These are phyloP conservation scores for Lichina pygmaea DNA, from an alignment of 495 filamentous ascomycete species.

Conservation along the genomic window DNA sequence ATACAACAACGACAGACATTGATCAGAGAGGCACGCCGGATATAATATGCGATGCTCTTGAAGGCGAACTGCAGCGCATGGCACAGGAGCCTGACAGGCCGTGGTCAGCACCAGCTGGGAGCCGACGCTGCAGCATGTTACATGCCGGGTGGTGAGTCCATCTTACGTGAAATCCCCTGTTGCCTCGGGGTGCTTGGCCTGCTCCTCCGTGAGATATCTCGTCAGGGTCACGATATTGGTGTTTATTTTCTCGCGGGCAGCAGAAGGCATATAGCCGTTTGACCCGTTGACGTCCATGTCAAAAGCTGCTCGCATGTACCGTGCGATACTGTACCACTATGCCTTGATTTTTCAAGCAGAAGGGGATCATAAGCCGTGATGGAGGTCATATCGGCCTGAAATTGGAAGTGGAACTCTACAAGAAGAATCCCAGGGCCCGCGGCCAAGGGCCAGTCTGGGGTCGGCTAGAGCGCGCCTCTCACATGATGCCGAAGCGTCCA, in stretches of 20 bases:
- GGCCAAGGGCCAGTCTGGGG: too few relatives aligned
- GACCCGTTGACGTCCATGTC: slow-evolving; percentile 14
- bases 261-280: slow-evolving; percentile 13
- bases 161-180: slow-evolving; percentile 93
- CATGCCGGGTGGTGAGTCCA: not conserved
- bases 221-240: slow-evolving; percentile 89
- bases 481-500: too few relatives aligned
- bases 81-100: slow-evolving; percentile 46
- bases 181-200: slow-evolving; percentile 74
- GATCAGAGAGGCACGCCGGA: slow-evolving; percentile 87
- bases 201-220: slow-evolving; percentile 85
- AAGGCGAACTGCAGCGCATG: slow-evolving; percentile 97
- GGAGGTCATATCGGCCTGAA: not conserved
- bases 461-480: too few relatives aligned
- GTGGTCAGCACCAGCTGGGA: not conserved
- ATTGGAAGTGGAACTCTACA: too few relatives aligned
- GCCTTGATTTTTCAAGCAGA: not conserved
- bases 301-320: not conserved
- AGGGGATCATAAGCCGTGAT: not conserved
- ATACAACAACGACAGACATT: slow-evolving; percentile 21
- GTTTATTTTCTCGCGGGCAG: slow-evolving; percentile 56
- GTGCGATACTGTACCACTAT: too few relatives aligned
- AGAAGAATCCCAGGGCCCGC: too few relatives aligned
- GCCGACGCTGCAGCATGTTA: not conserved
- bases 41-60: slow-evolving; percentile 99